Conservation (phyloP, 805 yeast genomes). For the Saccharomycopsis fermentans region DNA sequence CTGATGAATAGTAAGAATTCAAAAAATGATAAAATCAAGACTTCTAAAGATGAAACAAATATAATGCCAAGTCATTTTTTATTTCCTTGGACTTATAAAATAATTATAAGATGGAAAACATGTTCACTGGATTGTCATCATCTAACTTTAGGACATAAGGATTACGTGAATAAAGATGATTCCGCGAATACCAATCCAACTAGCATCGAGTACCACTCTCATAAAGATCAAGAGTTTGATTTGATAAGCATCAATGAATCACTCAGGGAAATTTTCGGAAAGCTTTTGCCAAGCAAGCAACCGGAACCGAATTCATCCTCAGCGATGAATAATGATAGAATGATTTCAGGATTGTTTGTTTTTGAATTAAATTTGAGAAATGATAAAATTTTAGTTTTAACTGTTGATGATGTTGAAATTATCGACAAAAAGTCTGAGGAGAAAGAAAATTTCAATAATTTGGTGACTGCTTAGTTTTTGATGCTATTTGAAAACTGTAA, state of each 20-base stretch:
- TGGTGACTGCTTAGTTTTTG: constrained; percentile 2
- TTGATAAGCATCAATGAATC: constrained; percentile 1
- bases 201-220: constrained; percentile 2
- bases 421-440: constrained; percentile 31
- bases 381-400: constrained; percentile 47
- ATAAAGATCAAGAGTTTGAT: background rate
- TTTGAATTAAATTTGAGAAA: constrained; percentile 55
- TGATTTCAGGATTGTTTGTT: constrained; percentile 44
- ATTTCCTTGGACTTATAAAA: constrained; percentile 33
- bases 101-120: constrained; percentile 48
- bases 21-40: background rate
- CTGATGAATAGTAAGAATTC: background rate
- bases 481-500: background rate
- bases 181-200: background rate
- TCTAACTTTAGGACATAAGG: constrained; percentile 23
- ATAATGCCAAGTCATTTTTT: background rate
- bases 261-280: constrained; percentile 6
- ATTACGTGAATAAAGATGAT: constrained; percentile 7
- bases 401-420: constrained; percentile 56
- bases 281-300: background rate
- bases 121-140: constrained; percentile 44
- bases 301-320: background rate
- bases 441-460: constrained; percentile 1
- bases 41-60: background rate
- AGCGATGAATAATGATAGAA: background rate